Percentiles rank a stretch among this genome's conserved stretches.
Evolutionary conservation across 208 protist genomes (phyloP).

Genomic region (Porcisia deanei): DNA sequence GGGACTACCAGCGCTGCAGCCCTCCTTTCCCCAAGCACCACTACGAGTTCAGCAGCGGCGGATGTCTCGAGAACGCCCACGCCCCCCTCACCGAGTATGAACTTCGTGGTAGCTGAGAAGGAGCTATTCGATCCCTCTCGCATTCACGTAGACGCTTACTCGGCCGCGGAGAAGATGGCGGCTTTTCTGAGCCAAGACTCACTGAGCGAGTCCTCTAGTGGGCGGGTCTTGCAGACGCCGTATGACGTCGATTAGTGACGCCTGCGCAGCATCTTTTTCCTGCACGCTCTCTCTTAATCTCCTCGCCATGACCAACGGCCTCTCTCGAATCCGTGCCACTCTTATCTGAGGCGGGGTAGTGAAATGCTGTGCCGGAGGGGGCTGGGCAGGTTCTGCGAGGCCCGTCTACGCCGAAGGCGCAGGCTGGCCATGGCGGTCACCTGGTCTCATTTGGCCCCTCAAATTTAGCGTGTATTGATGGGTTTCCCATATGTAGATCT

Average conservation of each 20-base stretch:
- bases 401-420: too few species aligned
- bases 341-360: neutral
- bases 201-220: conserved; percentile 1
- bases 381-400: too few species aligned
- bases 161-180: conserved; percentile 18
- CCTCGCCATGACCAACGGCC: neutral
- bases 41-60: neutral
- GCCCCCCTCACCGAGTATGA: neutral
- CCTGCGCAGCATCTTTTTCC: neutral
- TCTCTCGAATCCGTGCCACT: neutral
- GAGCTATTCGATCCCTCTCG: conserved; percentile 11
- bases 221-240: conserved; percentile 7
- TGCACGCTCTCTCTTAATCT: neutral
- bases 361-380: neutral
- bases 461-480: too few species aligned
- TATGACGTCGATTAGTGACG: conserved; percentile 15
- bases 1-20: neutral
- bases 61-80: neutral
- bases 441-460: too few species aligned
- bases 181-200: conserved; percentile 14
- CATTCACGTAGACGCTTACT: conserved; percentile 12
- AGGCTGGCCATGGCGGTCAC: too few species aligned
- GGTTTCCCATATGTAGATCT: too few species aligned
- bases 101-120: conserved; percentile 3
- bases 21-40: neutral